Evolutionary conservation across 805 yeast species (phyloP).

Genomic region (Alloascoidea africana): DNA sequence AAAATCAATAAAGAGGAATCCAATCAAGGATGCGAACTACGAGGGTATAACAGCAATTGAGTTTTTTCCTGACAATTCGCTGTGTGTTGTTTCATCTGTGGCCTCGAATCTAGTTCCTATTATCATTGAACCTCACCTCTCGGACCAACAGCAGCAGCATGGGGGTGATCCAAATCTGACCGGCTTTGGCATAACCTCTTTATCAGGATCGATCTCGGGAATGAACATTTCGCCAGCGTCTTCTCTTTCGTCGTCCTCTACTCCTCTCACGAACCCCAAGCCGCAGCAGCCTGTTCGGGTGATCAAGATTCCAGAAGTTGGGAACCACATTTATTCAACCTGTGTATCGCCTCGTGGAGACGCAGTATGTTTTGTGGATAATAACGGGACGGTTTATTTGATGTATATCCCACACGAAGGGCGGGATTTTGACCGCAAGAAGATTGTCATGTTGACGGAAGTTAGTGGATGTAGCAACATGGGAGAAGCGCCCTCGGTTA

Average conservation of each 20-base stretch:
- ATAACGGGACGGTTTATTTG: constrained; percentile 61
- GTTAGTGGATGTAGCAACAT: constrained; percentile 61
- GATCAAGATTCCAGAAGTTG: constrained; percentile 62
- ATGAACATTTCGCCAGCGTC: constrained; percentile 4
- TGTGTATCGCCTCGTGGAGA: constrained; percentile 79
- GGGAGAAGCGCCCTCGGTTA: constrained; percentile 64
- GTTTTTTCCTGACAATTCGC: constrained; percentile 53
- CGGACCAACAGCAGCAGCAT: constrained; percentile 2
- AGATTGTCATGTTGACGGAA: constrained; percentile 58
- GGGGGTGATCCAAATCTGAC: constrained; percentile 2
- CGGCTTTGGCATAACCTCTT: constrained; percentile 4
- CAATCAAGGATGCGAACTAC: constrained; percentile 55
- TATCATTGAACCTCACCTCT: constrained; percentile 34
- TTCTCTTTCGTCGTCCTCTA: constrained; percentile 7
- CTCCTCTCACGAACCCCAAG: constrained; percentile 23
- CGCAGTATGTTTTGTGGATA: constrained; percentile 66
- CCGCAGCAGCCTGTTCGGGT: constrained; percentile 49
- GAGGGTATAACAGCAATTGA: constrained; percentile 81
- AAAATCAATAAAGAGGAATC: constrained; percentile 48
- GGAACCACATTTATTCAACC: constrained; percentile 59
- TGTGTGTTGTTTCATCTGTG: constrained; percentile 27
- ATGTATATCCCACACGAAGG: constrained; percentile 41
- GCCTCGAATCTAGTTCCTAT: constrained; percentile 54
- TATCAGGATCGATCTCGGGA: constrained; percentile 4
- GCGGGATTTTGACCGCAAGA: constrained; percentile 38